phyloP scores from a whole-genome alignment of 768 basidiomycete genomes.

The Amanita polypyramis region DNA sequence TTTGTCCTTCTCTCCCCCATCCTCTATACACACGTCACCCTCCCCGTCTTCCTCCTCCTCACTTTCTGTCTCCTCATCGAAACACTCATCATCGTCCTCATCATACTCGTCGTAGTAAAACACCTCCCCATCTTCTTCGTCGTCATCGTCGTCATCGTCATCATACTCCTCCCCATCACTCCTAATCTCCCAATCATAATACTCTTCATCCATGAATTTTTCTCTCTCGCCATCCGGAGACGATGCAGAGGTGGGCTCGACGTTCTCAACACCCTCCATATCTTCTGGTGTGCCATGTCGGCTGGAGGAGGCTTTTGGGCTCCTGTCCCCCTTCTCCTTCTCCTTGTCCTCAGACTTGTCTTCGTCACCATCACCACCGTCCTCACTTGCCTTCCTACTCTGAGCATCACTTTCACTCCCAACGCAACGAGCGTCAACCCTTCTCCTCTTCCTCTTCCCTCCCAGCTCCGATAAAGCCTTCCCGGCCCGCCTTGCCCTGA shows the following conservation, averaged over 20 bases:
- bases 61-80: slow-evolving; percentile 11
- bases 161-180: slow-evolving; percentile 12
- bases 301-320: neutral
- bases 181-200: slow-evolving; percentile 14
- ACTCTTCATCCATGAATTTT: slow-evolving; percentile 15
- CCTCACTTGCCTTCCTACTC: neutral
- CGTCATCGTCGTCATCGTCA: slow-evolving; percentile 9
- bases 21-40: slow-evolving; percentile 12
- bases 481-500: neutral
- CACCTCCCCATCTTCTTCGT: slow-evolving; percentile 10
- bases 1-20: neutral
- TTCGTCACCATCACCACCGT: neutral
- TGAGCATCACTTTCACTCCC: no score
- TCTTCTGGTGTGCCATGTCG: neutral
- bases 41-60: slow-evolving; percentile 11
- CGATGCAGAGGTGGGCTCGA: neutral
- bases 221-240: slow-evolving; percentile 5
- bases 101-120: slow-evolving; percentile 7
- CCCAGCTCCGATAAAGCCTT: neutral
- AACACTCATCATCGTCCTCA: slow-evolving; percentile 11
- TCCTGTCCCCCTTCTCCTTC: neutral
- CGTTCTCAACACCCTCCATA: neutral
- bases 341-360: neutral
- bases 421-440: neutral
- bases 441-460: neutral